phyloP scores from a whole-genome alignment of 2,329 filamentous ascomycete species.

The Arthrobotrys conoides region DNA sequence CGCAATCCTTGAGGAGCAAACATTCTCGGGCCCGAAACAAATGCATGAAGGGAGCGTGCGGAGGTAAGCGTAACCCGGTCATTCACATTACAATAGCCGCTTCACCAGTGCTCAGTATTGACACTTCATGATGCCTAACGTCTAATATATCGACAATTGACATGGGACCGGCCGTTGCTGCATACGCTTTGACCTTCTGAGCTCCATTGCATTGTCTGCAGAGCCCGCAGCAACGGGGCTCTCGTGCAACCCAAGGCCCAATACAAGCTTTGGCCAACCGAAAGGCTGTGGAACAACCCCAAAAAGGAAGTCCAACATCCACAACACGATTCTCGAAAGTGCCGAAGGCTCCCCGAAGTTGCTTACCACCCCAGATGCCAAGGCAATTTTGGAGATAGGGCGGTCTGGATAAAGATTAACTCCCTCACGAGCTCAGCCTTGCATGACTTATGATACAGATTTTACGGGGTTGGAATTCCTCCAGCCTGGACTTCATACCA shows the following conservation, averaged over 20 bases:
- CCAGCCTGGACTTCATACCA: background rate
- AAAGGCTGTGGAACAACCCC: slow-evolving; percentile 4
- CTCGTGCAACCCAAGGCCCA: background rate
- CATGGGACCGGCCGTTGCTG: slow-evolving; percentile 12
- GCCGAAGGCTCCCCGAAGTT: background rate
- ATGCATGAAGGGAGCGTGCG: slow-evolving; percentile 8
- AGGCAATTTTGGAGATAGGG: background rate
- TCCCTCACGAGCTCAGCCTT: background rate
- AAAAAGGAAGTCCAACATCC: slow-evolving; percentile 17
- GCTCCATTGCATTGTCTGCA: too few relatives aligned
- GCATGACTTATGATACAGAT: background rate
- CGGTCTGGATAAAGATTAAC: background rate
- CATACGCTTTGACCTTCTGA: slow-evolving; percentile 13
- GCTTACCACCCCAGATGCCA: background rate
- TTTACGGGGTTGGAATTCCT: background rate
- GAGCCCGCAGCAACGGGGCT: background rate
- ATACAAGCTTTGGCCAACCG: slow-evolving; percentile 16
- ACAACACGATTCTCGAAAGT: slow-evolving; percentile 6
- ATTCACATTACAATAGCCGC: background rate
- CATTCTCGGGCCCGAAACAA: background rate
- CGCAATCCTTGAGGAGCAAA: background rate
- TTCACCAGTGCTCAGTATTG: background rate
- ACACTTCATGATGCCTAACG: background rate
- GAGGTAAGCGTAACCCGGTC: background rate
- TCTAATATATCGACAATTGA: background rate